phyloP scores from a whole-genome alignment of 2,329 filamentous ascomycete genomes.

The Basipetospora chlamydospora region DNA sequence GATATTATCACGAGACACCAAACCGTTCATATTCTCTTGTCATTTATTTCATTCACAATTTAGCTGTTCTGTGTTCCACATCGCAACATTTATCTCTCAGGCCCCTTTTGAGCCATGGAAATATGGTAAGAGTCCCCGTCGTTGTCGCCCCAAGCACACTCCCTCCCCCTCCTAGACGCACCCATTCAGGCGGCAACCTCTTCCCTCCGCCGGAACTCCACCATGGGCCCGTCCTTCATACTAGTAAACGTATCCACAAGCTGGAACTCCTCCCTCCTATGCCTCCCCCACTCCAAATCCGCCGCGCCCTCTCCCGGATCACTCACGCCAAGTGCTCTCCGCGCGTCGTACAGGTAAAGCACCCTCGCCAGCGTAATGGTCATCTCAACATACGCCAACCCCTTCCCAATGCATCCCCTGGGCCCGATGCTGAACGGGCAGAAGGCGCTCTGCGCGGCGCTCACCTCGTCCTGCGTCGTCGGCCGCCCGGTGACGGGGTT shows the following conservation, averaged over 20 bases:
- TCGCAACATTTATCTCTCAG: no score
- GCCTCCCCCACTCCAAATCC: constrained; percentile 37
- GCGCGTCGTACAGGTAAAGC: constrained; percentile 46
- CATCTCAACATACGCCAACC: constrained; percentile 54
- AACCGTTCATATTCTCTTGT: no score
- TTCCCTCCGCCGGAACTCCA: constrained; percentile 39
- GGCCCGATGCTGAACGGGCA: constrained; percentile 61
- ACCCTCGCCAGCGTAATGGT: constrained; percentile 45
- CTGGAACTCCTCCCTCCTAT: constrained; percentile 49
- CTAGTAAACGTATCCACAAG: constrained; percentile 60
- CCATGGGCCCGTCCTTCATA: constrained; percentile 54
- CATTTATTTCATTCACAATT: no score
- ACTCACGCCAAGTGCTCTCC: constrained; percentile 29
- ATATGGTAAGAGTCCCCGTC: no score
- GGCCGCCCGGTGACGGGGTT: constrained; percentile 20
- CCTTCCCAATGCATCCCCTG: constrained; percentile 59
- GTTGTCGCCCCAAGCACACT: no score
- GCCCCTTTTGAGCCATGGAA: no score
- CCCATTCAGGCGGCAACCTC: no score
- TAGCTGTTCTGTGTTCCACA: no score
- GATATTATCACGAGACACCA: no score
- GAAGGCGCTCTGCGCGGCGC: constrained; percentile 50
- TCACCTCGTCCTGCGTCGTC: constrained; percentile 35
- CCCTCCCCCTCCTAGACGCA: no score
- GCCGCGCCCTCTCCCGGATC: constrained; percentile 38